Evolutionary conservation across 1,139 yeast species (phyloP), one percentile per base, ranked within the genome.

Genomic region (Hemisphaericaspora xylofermentans): DNA sequence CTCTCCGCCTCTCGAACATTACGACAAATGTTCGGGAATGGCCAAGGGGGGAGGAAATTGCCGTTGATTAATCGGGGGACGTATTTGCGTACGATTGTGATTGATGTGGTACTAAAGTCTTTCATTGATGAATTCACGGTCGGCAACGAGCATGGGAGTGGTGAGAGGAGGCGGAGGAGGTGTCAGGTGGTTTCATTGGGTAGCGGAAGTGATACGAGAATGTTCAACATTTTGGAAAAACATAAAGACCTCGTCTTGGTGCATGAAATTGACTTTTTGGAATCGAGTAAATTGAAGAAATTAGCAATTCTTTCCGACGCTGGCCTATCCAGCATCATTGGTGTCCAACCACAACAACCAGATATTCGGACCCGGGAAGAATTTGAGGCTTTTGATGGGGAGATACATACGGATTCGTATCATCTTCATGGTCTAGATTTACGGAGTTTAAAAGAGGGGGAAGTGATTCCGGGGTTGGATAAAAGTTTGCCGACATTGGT

Each of bases 121-220:
- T 88, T 86, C 50, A 47, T 86, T 3, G 46, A 48, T 2, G 57
- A 58, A 25, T 59, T 61, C 41, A 49, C 36, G 9, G 15, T 9
- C 27, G 12, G 12, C 12, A 4, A 12, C 10, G 24, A 9, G 6
- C 8, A 6, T 21, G 24, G 24, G 6, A 9, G 24, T 21, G 24
- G 6, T 21, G 24, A 6, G 8, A 9, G 24, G 8, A 9, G 24
- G 9, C 8, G 24, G 6, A 9, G 24, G 24, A 46, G 45, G 2
- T 65, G 78, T 36, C 96, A 89, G 57, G 76, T 93, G 9, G 63
- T 93, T 0, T 88, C 94, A 4, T 62, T 93, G 17, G 98, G 98
- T 0, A 88, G 97, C n/a, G 98, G 98, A 1, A 86, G 95, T n/a
- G 98, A 93, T 60, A 82, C 97, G 1, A 63, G 98, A 44, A 74